Evolutionary conservation across 768 basidiomycete genomes (phyloP).

Genomic region (Hypholoma sublateritium): DNA sequence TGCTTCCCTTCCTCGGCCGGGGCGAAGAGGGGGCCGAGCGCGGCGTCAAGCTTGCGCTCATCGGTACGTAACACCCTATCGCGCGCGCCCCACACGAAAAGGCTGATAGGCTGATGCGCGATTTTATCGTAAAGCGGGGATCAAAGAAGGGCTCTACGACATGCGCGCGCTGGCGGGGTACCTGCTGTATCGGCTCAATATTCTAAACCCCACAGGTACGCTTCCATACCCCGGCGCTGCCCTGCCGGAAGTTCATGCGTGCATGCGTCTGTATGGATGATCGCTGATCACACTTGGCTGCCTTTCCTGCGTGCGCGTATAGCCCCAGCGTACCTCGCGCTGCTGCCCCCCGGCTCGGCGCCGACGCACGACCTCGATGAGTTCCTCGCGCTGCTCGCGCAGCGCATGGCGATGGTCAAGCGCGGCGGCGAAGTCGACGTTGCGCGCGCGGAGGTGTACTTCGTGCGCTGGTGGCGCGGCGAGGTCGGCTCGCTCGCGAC

Average conservation of each 20-base stretch:
- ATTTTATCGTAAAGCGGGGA: slow-evolving; percentile 62
- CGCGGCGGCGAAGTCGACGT: slow-evolving; percentile 75
- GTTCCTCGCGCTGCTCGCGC: slow-evolving; percentile 71
- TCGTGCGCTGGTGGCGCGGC: slow-evolving; percentile 87
- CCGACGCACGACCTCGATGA: slow-evolving; percentile 61
- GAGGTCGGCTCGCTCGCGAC: slow-evolving; percentile 46
- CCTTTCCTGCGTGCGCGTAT: slow-evolving; percentile 10
- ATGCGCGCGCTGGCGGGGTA: slow-evolving; percentile 83
- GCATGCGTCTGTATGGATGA: slow-evolving; percentile 2
- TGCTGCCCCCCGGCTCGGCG: slow-evolving; percentile 52
- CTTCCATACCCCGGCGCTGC: slow-evolving; percentile 9
- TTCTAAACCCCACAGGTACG: slow-evolving; percentile 71
- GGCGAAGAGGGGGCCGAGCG: slow-evolving; percentile 87
- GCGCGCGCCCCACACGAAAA: not conserved
- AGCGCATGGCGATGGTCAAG: slow-evolving; percentile 78
- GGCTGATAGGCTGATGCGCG: slow-evolving; percentile 14
- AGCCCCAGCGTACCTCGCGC: slow-evolving; percentile 71
- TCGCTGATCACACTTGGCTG: slow-evolving; percentile 6
- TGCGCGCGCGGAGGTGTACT: slow-evolving; percentile 72
- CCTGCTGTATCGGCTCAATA: slow-evolving; percentile 81
- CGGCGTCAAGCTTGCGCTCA: slow-evolving; percentile 90
- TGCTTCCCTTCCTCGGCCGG: slow-evolving; percentile 91
- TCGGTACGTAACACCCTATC: slow-evolving; percentile 60
- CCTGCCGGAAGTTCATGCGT: not conserved
- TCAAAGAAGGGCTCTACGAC: slow-evolving; percentile 92